A percentile compares a stretch with the other conserved stretches of the same genome.
phyloP scores from a whole-genome alignment of 2,329 filamentous ascomycete genomes.

The Elsinoe perseae region DNA sequence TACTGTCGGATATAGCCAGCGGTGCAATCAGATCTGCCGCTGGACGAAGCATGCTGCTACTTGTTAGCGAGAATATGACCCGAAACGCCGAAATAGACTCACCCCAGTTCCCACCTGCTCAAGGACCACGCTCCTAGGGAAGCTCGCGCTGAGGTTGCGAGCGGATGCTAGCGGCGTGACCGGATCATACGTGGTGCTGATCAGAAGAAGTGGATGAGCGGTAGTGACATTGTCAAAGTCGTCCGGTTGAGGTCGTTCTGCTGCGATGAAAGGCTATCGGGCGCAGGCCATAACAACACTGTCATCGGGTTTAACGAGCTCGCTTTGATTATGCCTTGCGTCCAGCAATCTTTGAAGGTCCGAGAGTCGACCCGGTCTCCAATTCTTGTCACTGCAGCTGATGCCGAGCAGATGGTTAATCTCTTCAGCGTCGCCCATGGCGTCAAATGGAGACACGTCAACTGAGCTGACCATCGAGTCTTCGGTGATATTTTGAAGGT shows the following conservation, averaged over 20 bases:
- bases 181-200: constrained; percentile 35
- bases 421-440: too few relatives aligned
- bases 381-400: too few relatives aligned
- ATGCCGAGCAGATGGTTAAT: too few relatives aligned
- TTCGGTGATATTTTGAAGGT: too few relatives aligned
- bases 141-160: constrained; percentile 31
- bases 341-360: too few relatives aligned
- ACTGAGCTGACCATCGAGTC: too few relatives aligned
- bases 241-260: constrained; percentile 29
- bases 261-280: constrained; percentile 35
- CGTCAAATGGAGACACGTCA: too few relatives aligned
- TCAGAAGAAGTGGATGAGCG: constrained; percentile 32
- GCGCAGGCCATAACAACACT: too few relatives aligned
- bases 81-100: too few relatives aligned
- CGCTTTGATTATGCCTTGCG: too few relatives aligned
- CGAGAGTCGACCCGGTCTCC: too few relatives aligned
- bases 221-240: constrained; percentile 29
- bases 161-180: constrained; percentile 36
- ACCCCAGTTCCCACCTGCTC: constrained; percentile 28
- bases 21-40: constrained; percentile 29
- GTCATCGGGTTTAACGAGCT: too few relatives aligned
- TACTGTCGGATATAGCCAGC: constrained; percentile 26
- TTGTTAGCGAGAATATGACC: neutral
- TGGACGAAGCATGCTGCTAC: constrained; percentile 22
- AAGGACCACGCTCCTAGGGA: constrained; percentile 35